Evolutionary conservation across 345 rosid species (phyloP), one percentile per base, ranked within the genome.

Genomic region (Eucalyptus curtisii): DNA sequence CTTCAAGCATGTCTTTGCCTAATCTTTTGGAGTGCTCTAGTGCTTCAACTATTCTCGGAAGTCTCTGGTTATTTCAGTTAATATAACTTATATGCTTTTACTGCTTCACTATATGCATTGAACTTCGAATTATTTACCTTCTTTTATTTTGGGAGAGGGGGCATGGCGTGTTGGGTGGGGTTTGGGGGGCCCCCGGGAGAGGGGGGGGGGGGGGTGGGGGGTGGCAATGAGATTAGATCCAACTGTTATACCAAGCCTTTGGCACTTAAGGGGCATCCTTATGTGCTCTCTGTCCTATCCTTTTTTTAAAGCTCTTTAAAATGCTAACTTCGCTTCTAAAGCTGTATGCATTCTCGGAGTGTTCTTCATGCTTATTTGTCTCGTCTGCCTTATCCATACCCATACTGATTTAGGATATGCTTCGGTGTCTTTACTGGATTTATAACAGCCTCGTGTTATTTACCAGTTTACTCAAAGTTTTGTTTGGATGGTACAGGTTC

Each of bases 401-500:
- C 14, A n/a, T n/a, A 7, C 37, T 20, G 47, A 76, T 12, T 22
- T 76, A 40, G 84, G 47, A 76, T 76, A 76, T 40, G 84, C 84
- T 76, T 40, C 2, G 2, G 47, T 49, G 8, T 86, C 25, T 81
- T 47, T 5, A 13, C 53, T 30, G 42, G 87, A 30, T 86, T 86
- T 19, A 59, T 50, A 15, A 85, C 40, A 13, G 61, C 66, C 87
- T 52, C 4, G 6, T 13, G 59, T 86, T 30, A 37, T 86, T 5
- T 53, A 40, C 84, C 84, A 40, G 15, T 76, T 40, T 76, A 40
- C 49, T 86, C 44, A 33, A 40, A 3, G 59, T 33, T 45, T 68
- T 52, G 33, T 45, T 87, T 49, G 45, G 31, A 57, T 71, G 31
- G 17, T 85, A 48, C 89, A 96, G 98, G 96, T 94, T 90, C 93